Base-by-base conservation (phyloP, 2,329 filamentous ascomycete species). In the Stachybotrys elegans region DNA sequence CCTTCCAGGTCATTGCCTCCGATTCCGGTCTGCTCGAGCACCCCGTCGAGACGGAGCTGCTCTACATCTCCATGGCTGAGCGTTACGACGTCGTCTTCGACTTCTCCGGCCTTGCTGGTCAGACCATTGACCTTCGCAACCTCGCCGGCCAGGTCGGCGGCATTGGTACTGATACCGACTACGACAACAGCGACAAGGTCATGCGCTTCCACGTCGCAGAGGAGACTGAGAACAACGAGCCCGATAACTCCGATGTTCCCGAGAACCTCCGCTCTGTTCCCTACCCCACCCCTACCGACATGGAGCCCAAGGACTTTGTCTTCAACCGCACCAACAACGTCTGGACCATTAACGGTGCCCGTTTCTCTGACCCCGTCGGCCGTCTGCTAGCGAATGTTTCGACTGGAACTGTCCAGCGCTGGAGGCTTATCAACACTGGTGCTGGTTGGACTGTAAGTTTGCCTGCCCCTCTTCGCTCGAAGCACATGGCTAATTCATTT, bases 81-180 rank as follows among this genome's bases (percentile, higher is more conserved):
- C 69, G 78, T 4, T 81, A 75, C 51, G 78, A 81, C 50, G 61
- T 81, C 19, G 63, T 81, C n/a, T 59, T 81, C 43, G 78, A 81
- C 58, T 82, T 82, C 51, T 57, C 69, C 13, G 45, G 54, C 3
- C 74, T 65, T 48, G 63, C 63, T 2, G 73, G 73, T 32, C 63
- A 76, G 54, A 76, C 73, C 47, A 57, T 80, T 48, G 62, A 64
- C 17, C 51, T 66, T 3, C 58, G 60, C 16, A 65, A 65, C 51
- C 47, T 58, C 7, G 43, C 49, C 12, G 20, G 37, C 16, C 35
- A 46, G 14, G 40, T 42, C 6, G 40, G 40, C 4, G 52, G 57
- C 5, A 57, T 72, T 34, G 67, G 66, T 9, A 65, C 63, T 4
- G 72, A 74, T 43, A 57, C 65, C 14, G 75, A 78, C 51, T 81